These are phyloP conservation scores for Gentiana dahurica DNA, from an alignment of 257 asterid species.

Conservation along the genomic window DNA sequence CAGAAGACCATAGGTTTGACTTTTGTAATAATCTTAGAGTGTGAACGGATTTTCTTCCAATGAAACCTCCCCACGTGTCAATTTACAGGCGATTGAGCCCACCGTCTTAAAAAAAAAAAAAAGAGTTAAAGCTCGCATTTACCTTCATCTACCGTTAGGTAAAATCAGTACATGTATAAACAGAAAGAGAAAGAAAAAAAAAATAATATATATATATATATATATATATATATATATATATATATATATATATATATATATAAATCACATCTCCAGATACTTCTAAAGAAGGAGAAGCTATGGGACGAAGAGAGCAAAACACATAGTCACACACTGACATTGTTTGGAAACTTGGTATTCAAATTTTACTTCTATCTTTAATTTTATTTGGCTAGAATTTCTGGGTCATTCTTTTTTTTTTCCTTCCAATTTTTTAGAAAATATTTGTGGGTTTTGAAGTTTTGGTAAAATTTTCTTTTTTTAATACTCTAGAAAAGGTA, in stretches of 20 bases:
- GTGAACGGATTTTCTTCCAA: constrained; percentile 26
- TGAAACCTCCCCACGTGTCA: constrained; percentile 27
- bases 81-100: constrained; percentile 5
- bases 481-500: too few species aligned
- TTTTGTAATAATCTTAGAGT: constrained; percentile 10
- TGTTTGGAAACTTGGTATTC: constrained; percentile 18
- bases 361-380: constrained; percentile 12
- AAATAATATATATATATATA: background rate
- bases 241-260: background rate
- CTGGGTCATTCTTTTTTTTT: background rate
- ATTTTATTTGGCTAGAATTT: constrained; percentile 6
- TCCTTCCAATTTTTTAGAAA: background rate
- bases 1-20: constrained; percentile 31
- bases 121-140: constrained; percentile 55
- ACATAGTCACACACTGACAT: constrained; percentile 30
- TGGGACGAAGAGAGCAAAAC: background rate
- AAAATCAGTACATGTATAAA: constrained; percentile 13
- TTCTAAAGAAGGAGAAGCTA: constrained; percentile 6
- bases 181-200: constrained; percentile 1
- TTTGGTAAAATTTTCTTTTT: too few species aligned
- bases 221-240: too few species aligned
- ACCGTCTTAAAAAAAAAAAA: background rate
- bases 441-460: background rate
- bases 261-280: background rate
- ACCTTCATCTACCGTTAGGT: constrained; percentile 13